Conservation (phyloP, 176 grass and related monocot species). For the Rhynchospora pubera region DNA sequence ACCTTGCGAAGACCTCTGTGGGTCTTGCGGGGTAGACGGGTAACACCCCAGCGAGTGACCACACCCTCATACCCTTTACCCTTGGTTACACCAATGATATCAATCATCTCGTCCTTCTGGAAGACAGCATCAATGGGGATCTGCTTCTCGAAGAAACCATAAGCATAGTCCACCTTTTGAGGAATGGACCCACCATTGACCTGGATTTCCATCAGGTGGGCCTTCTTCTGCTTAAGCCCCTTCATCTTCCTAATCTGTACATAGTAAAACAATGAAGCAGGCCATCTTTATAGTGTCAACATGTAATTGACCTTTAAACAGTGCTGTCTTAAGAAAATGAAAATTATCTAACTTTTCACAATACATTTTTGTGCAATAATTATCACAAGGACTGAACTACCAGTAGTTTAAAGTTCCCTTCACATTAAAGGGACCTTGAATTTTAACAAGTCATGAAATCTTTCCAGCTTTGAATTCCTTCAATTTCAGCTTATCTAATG, state of each 20-base stretch:
- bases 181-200: constrained; percentile 76
- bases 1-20: constrained; percentile 96
- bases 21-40: constrained; percentile 96
- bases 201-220: constrained; percentile 95
- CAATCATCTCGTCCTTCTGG: constrained; percentile 95
- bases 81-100: constrained; percentile 90
- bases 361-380: too few species aligned
- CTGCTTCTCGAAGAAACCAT: constrained; percentile 79
- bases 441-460: too few species aligned
- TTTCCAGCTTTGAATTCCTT: too few species aligned
- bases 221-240: constrained; percentile 92
- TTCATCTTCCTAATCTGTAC: constrained; percentile 93
- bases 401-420: too few species aligned
- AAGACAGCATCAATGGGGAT: constrained; percentile 75
- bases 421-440: too few species aligned
- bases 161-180: constrained; percentile 82
- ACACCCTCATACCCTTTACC: constrained; percentile 98
- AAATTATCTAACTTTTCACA: too few species aligned
- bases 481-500: too few species aligned
- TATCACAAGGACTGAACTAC: too few species aligned
- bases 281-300: too few species aligned
- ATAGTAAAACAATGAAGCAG: too few species aligned
- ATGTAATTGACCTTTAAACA: too few species aligned
- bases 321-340: too few species aligned
- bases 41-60: constrained; percentile 91